Conservation (phyloP, 139 green algal genomes). For the Chlorella sp. region DNA sequence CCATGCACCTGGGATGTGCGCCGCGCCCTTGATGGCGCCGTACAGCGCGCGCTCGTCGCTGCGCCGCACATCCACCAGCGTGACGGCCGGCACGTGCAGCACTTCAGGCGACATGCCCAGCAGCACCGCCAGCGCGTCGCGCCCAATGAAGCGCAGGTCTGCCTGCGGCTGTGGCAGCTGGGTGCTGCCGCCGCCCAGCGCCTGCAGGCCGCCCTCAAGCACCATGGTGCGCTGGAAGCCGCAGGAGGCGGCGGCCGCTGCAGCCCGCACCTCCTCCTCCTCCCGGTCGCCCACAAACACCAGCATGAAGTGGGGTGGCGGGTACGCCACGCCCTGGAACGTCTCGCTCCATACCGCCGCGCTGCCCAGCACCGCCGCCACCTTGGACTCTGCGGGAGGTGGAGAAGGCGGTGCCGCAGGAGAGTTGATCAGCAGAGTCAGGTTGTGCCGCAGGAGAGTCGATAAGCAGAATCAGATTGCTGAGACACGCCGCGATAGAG, state of each 20-base stretch:
- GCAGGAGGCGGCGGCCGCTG: constrained; percentile 29
- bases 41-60: constrained; percentile 84
- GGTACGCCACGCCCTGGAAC: constrained; percentile 40
- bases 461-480: too few species aligned
- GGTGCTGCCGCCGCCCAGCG: neutral
- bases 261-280: constrained; percentile 36
- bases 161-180: constrained; percentile 33
- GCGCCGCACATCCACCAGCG: constrained; percentile 75
- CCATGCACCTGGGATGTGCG: constrained; percentile 52
- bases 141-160: constrained; percentile 50
- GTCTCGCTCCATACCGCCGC: constrained; percentile 21
- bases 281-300: constrained; percentile 50
- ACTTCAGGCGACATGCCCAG: constrained; percentile 5
- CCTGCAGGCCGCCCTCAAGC: constrained; percentile 46
- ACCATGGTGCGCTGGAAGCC: constrained; percentile 46
- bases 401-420: neutral
- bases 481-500: too few species aligned
- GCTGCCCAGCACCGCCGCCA: constrained; percentile 30
- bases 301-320: constrained; percentile 43
- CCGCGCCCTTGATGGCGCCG: constrained; percentile 67
- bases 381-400: constrained; percentile 4
- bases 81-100: neutral
- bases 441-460: too few species aligned
- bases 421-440: neutral
- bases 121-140: constrained; percentile 54